These are phyloP conservation scores for Hibiscus trionum DNA, from an alignment of 345 rosid genomes.

Conservation along the genomic window DNA sequence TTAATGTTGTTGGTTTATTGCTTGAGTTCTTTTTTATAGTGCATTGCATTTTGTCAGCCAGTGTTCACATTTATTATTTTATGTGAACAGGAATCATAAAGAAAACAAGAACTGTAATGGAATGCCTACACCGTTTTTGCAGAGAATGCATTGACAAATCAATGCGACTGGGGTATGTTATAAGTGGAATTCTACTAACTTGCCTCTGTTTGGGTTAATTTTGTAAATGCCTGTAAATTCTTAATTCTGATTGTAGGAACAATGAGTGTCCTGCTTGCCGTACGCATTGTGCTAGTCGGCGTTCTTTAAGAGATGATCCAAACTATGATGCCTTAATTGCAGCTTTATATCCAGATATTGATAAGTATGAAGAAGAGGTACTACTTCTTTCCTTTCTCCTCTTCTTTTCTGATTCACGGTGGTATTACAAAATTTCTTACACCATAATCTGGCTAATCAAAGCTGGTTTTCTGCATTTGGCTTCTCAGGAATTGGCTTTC, in stretches of 20 bases:
- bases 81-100: constrained; percentile 65
- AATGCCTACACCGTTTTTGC: constrained; percentile 91
- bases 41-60: background rate
- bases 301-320: constrained; percentile 93
- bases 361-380: constrained; percentile 79
- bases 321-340: constrained; percentile 83
- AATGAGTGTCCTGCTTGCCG: constrained; percentile 99
- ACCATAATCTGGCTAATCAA: constrained; percentile 2
- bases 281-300: constrained; percentile 95
- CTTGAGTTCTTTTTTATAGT: background rate
- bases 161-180: constrained; percentile 87
- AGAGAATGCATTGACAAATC: constrained; percentile 95
- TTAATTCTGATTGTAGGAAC: constrained; percentile 49
- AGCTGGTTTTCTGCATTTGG: constrained; percentile 15
- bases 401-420: constrained; percentile 1
- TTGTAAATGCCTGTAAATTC: constrained; percentile 8
- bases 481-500: constrained; percentile 71
- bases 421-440: background rate
- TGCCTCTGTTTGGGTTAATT: constrained; percentile 8
- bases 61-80: background rate
- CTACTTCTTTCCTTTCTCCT: constrained; percentile 6
- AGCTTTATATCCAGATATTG: constrained; percentile 68
- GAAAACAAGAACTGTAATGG: constrained; percentile 96
- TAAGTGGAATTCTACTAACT: background rate
- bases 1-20: background rate